These are phyloP conservation scores for Aspergillus mulundensis DNA, from an alignment of 495 filamentous ascomycete genomes.

Conservation along the genomic window DNA sequence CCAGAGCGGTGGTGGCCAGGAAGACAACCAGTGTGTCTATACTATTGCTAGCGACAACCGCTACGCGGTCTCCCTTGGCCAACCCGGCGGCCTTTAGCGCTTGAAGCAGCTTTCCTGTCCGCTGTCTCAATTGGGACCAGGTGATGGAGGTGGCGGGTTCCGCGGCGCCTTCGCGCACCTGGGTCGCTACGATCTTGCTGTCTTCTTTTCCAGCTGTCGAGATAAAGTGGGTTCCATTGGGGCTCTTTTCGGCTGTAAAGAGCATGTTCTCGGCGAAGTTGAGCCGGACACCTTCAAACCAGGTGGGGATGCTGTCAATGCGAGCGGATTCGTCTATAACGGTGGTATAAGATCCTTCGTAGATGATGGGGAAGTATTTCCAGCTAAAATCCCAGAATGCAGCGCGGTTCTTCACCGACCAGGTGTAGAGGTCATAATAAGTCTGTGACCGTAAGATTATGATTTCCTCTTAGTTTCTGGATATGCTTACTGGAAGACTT, in stretches of 20 bases:
- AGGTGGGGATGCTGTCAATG: slow-evolving; percentile 50
- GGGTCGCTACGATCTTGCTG: slow-evolving; percentile 61
- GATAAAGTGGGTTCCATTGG: slow-evolving; percentile 46
- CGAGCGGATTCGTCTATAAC: slow-evolving; percentile 65
- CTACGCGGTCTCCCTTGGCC: slow-evolving; percentile 64
- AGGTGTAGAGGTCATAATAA: slow-evolving; percentile 62
- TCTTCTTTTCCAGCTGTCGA: slow-evolving; percentile 58
- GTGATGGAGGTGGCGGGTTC: slow-evolving; percentile 52
- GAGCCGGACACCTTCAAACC: slow-evolving; percentile 55
- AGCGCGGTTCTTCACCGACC: slow-evolving; percentile 55
- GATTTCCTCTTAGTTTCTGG: too few species aligned
- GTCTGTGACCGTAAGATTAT: slow-evolving; percentile 10
- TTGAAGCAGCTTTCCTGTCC: slow-evolving; percentile 52
- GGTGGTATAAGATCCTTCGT: slow-evolving; percentile 51
- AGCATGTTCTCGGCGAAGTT: slow-evolving; percentile 85
- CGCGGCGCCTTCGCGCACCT: slow-evolving; percentile 64
- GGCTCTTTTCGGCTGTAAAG: slow-evolving; percentile 20
- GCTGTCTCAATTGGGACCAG: slow-evolving; percentile 57
- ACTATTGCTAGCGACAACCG: slow-evolving; percentile 67
- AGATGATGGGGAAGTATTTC: slow-evolving; percentile 53
- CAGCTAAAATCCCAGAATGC: slow-evolving; percentile 66
- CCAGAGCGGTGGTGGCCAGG: slow-evolving; percentile 60
- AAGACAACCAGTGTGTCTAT: slow-evolving; percentile 66
- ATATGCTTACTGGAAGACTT: slow-evolving; percentile 9
- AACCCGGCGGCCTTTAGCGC: slow-evolving; percentile 64